Conservation (phyloP, 2,329 filamentous ascomycete genomes). For the Pseudonectria foliicola region DNA sequence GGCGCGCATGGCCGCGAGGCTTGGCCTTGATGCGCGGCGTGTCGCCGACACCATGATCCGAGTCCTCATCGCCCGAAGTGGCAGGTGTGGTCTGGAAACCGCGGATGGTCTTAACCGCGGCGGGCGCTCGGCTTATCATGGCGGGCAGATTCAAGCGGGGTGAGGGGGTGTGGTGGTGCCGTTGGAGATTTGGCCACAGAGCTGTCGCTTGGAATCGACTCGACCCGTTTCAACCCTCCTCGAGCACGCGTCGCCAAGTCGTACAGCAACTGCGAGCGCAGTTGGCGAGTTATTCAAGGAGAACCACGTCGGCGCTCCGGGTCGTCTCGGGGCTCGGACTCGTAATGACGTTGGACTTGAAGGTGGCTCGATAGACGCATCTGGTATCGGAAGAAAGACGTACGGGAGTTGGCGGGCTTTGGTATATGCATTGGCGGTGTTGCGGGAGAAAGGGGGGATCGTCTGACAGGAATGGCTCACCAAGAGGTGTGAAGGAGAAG, state of each 20-base stretch:
- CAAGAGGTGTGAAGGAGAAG: conserved; percentile 20
- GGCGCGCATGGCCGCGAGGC: conserved; percentile 33
- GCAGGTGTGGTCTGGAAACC: conserved; percentile 49
- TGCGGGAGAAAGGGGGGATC: conserved; percentile 9
- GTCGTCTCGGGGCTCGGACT: conserved; percentile 48
- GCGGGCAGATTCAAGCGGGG: conserved; percentile 6
- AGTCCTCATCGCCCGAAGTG: conserved; percentile 52
- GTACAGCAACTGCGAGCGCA: conserved; percentile 11
- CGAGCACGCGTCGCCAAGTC: conserved; percentile 10
- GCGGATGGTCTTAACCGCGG: conserved; percentile 48
- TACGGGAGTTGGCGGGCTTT: conserved; percentile 35
- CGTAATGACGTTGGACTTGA: conserved; percentile 40
- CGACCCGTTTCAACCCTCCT: conserved; percentile 10
- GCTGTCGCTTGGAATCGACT: conserved; percentile 1
- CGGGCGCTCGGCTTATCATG: conserved; percentile 42
- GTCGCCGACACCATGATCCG: conserved; percentile 38
- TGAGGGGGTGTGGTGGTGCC: too few relatives aligned
- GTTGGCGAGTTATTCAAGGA: conserved; percentile 27
- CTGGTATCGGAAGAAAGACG: conserved; percentile 48
- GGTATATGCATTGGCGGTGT: conserved; percentile 48
- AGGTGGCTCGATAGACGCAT: conserved; percentile 48
- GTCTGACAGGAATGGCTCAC: conserved; percentile 16
- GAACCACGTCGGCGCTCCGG: conserved; percentile 53
- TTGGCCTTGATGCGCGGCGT: conserved; percentile 29
- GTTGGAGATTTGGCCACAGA: neutral